These are phyloP conservation scores for Verticillium tricorpus DNA, from an alignment of 2,329 filamentous ascomycete species.

Conservation along the genomic window DNA sequence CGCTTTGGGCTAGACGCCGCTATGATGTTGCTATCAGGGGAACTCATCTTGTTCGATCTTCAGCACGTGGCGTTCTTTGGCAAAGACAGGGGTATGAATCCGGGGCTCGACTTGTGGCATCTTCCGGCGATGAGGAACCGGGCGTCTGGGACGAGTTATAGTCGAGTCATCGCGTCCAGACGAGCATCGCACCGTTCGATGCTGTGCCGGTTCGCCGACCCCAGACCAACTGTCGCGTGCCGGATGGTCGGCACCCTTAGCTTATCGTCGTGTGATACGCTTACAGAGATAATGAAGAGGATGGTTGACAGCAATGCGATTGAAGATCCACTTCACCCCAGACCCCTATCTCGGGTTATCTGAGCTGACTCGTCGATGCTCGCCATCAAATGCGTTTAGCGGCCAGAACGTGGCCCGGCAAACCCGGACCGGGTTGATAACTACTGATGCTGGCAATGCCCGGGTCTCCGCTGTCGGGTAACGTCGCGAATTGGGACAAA, in stretches of 20 bases:
- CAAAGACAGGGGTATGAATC: background rate
- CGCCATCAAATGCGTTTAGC: background rate
- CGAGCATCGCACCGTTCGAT: background rate
- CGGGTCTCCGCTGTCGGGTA: background rate
- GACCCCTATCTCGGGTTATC: background rate
- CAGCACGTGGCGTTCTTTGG: background rate
- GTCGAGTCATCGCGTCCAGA: background rate
- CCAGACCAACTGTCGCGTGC: background rate
- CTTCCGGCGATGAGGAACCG: background rate
- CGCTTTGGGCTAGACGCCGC: conserved; percentile 5
- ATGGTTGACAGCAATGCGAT: background rate
- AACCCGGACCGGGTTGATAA: background rate
- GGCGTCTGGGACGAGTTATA: background rate
- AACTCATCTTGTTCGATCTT: background rate
- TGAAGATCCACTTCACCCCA: background rate
- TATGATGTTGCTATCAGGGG: background rate
- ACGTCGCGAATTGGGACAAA: background rate
- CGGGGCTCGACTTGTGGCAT: background rate
- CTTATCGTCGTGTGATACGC: background rate
- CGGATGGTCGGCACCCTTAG: background rate
- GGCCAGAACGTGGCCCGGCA: background rate
- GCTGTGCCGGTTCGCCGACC: background rate
- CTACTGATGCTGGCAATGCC: background rate
- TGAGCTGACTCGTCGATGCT: background rate
- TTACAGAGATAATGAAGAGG: background rate